Evolutionary conservation across 768 basidiomycete genomes (phyloP), one percentile per base, ranked within the genome.

Genomic region (Cytidiella melzeri): DNA sequence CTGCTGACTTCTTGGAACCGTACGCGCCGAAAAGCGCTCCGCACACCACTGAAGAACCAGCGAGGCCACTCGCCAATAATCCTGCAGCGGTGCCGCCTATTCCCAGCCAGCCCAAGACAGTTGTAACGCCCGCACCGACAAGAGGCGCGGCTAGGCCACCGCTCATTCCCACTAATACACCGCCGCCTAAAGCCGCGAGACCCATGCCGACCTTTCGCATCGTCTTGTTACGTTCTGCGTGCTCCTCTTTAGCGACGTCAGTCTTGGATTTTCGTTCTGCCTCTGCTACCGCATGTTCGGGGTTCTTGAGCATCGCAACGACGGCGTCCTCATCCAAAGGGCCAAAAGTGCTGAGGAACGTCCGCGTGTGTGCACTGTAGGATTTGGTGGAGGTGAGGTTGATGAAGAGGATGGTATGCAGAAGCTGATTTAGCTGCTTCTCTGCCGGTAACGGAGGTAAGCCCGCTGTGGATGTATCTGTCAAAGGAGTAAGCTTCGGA

Each of bases 21-120:
- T 81, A 81, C 2, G 65, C 76, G 1, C 79, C 79, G 58, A 81
- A 81, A 1, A 81, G 61, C 13, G 77, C 71, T n/a, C 76, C 78
- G 54, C 78, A 79, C 0, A 81, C 73, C 15, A 77, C 71, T 11
- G 73, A 72, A 1, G 78, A 80, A 20, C 78, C 70, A 5, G 79
- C 79, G 6, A 80, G 67, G 5, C 76, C 79, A 43, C 67, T 76
- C 3, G 75, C 75, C 11, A 80, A 62, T 47, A 79, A 57, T 4
- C 78, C 77, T 7, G 70, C 67, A 7, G 74, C 67, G 2, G 77
- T 77, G 1, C 79, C 79, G 24, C 79, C 78, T 9, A 81, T 58
- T 0, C 79, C 79, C 1, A 80, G 57, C 63, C 70, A 72, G 1
- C 76, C 74, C 7, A 81, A 63, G 5, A 79, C 55, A 15, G 72